Base-by-base conservation (phyloP, 1,139 yeast genomes). In the Protomyces arabidopsidicola region DNA sequence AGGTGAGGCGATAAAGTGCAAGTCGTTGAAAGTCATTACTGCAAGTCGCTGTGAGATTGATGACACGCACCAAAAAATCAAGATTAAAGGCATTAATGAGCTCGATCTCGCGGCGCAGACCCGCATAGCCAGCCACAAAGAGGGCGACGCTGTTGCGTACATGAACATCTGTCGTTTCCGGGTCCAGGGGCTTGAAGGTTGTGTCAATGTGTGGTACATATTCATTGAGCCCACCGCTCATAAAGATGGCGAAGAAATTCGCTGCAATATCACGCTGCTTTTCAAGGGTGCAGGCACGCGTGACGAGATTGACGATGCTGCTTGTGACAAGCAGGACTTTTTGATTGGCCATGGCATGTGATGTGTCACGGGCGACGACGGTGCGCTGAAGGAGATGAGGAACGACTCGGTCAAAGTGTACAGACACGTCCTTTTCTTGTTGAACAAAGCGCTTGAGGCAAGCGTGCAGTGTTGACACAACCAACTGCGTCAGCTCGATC, bases 1-100 rank as follows among this genome's bases (percentile, higher is more conserved):
- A 72, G 2, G 88, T 77, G 20, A 87, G 70, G 18, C 82, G 73
- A 69, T 88, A 85, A 55, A 88, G 76, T 68, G 86, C 86, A 1
- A 84, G 84, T 22, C 85, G 74, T 69, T 84, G 80, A 51, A 77
- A 72, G 18, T 24, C 45, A 20, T 42, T 31, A 4, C 16, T 45
- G 55, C 45, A 36, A 5, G 9, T 16, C 10, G 27, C 31, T 1
- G 55, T 35, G n/a, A 48, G 20, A 6, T 16, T 38, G 18, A 61
- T 39, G 22, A 39, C 20, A 9, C 22, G 20, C 24, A 18, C 27
- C 8, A 62, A 9, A 10, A 62, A 50, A 12, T 42, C 53, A 10
- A 9, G 42, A 35, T 63, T n/a, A n/a, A 63, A 35, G 16, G 9
- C 38, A 14, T 20, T 39, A 20, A 58, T 34, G 36, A 52, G n/a